phyloP scores from a whole-genome alignment of 2,329 filamentous ascomycete genomes.

The Tolypocladium amazonense region DNA sequence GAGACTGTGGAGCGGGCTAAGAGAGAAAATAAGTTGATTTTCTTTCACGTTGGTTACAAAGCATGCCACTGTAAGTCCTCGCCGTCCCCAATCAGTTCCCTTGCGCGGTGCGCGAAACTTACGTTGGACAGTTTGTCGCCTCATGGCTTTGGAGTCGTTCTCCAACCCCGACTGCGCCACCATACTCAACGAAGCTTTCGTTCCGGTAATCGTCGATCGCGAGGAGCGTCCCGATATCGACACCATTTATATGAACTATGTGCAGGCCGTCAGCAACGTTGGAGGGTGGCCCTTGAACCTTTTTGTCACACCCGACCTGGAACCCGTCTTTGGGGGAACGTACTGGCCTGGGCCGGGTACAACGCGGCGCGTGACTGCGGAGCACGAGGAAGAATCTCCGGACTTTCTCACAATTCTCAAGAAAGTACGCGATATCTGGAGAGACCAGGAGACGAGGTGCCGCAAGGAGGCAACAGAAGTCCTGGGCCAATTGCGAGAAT shows the following conservation, averaged over 20 bases:
- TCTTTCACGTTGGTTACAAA: conserved; percentile 88
- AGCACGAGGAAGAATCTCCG: conserved; percentile 46
- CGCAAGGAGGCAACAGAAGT: conserved; percentile 77
- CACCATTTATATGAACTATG: conserved; percentile 96
- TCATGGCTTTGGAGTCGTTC: conserved; percentile 91
- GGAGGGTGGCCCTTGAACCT: conserved; percentile 94
- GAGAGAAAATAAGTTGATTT: conserved; percentile 77
- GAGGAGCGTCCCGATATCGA: conserved; percentile 93
- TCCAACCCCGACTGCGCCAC: conserved; percentile 69
- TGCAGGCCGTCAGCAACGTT: conserved; percentile 80
- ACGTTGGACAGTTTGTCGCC: conserved; percentile 56
- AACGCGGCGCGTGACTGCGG: conserved; percentile 22
- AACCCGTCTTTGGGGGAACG: conserved; percentile 91
- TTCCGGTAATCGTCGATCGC: conserved; percentile 86
- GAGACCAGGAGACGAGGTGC: conserved; percentile 72
- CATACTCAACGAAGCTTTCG: conserved; percentile 76
- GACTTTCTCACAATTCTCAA: conserved; percentile 74
- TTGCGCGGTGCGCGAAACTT: background rate
- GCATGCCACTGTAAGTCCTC: conserved; percentile 77
- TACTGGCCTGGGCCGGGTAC: conserved; percentile 83
- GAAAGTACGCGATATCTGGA: conserved; percentile 69
- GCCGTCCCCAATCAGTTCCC: background rate
- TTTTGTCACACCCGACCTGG: conserved; percentile 87
- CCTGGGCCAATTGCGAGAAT: conserved; percentile 68
- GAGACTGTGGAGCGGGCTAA: conserved; percentile 68